A percentile compares a stretch with the other conserved stretches of the same genome.
Conservation (phyloP, 257 asterid species). For the Primulina huaijiensis region DNA sequence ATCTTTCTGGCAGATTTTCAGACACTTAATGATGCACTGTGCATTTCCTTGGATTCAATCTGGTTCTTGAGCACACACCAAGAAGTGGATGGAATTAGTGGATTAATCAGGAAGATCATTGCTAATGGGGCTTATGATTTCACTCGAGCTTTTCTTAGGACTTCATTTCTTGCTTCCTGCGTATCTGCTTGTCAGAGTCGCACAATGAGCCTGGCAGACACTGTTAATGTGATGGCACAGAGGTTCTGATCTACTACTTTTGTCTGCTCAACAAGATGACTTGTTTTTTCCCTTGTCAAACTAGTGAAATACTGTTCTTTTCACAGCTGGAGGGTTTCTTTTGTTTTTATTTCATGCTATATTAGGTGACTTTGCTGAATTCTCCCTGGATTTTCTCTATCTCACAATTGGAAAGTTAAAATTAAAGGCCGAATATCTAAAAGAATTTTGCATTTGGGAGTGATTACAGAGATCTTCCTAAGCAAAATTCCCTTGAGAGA, state of each 20-base stretch:
- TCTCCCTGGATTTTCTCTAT: neutral
- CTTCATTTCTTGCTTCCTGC: conserved; percentile 96
- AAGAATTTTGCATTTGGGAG: neutral
- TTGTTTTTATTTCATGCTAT: neutral
- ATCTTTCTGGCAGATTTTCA: conserved; percentile 86
- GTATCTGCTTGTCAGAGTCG: conserved; percentile 98
- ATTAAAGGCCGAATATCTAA: neutral
- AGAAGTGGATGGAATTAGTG: conserved; percentile 74
- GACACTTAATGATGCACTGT: conserved; percentile 84
- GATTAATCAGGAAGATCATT: conserved; percentile 74
- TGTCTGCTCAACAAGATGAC: neutral
- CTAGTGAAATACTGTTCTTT: neutral
- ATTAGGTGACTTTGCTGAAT: conserved; percentile 4
- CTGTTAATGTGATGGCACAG: conserved; percentile 96
- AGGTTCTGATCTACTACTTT: conserved; percentile 39
- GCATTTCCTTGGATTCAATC: conserved; percentile 87
- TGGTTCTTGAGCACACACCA: conserved; percentile 85
- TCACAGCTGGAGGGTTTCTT: neutral
- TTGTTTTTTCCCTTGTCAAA: neutral
- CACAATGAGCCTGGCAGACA: conserved; percentile 91
- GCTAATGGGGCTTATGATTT: conserved; percentile 87
- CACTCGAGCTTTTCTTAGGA: conserved; percentile 92
- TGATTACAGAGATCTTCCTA: conserved; percentile 4
- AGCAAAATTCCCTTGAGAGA: neutral
- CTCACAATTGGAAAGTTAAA: conserved; percentile 1